A percentile compares a stretch with the other conserved stretches of the same genome.
Evolutionary conservation across 2,329 filamentous ascomycete species (phyloP).

Genomic region (Parastagonospora avenae): DNA sequence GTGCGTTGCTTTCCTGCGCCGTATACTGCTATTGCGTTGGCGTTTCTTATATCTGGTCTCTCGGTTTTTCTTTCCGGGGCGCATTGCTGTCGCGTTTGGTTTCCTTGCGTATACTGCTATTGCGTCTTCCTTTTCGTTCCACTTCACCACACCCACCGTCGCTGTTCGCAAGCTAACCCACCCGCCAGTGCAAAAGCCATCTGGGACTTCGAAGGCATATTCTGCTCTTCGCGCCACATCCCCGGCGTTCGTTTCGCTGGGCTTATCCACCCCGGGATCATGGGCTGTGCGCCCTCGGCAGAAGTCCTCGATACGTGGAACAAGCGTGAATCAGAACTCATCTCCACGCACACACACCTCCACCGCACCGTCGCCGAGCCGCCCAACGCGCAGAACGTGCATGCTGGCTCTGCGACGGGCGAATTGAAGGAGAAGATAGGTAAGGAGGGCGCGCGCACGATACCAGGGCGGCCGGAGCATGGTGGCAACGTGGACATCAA

Average conservation of each 20-base stretch:
- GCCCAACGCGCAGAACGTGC: constrained; percentile 72
- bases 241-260: constrained; percentile 82
- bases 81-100: background rate
- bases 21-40: too few species aligned
- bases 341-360: constrained; percentile 64
- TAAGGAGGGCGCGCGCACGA: constrained; percentile 79
- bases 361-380: constrained; percentile 76
- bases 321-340: constrained; percentile 78
- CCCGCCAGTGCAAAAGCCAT: constrained; percentile 69
- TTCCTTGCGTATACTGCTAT: too few species aligned
- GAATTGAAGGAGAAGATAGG: constrained; percentile 70
- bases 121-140: too few species aligned
- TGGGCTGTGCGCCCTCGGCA: constrained; percentile 83
- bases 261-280: constrained; percentile 87
- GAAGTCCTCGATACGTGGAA: constrained; percentile 85
- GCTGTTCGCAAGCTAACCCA: too few species aligned
- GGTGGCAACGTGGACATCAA: constrained; percentile 94
- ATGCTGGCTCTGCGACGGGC: constrained; percentile 69
- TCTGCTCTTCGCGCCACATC: constrained; percentile 79
- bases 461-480: constrained; percentile 82
- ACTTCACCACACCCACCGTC: too few species aligned
- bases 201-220: constrained; percentile 78
- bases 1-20: too few species aligned
- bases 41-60: too few species aligned
- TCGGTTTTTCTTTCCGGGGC: background rate